phyloP scores from a whole-genome alignment of 225 moss, liverwort and hornwort genomes.

The Asterella californica region DNA sequence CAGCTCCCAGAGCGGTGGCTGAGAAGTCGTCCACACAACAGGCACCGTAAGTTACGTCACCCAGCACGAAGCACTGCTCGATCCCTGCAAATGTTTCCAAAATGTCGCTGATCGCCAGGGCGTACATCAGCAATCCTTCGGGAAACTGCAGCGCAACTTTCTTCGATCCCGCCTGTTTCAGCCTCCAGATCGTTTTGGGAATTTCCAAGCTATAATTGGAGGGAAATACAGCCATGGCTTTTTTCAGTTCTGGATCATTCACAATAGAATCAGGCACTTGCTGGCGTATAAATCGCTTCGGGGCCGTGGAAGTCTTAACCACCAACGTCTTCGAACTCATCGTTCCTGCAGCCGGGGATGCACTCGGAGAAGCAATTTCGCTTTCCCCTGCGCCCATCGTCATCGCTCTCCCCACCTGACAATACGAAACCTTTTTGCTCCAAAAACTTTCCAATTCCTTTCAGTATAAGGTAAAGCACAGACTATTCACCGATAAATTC shows the following conservation, averaged over 20 bases:
- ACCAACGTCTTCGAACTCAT: neutral
- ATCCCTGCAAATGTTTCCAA: constrained; percentile 82
- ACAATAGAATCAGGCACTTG: constrained; percentile 84
- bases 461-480: neutral
- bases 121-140: constrained; percentile 81
- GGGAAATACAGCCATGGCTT: constrained; percentile 67
- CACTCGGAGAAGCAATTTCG: neutral
- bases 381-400: neutral
- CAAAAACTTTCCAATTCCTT: neutral
- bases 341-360: neutral
- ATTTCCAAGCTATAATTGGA: constrained; percentile 85
- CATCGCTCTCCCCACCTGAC: neutral
- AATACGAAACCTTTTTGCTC: neutral
- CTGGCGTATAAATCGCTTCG: constrained; percentile 73
- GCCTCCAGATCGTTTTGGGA: constrained; percentile 92
- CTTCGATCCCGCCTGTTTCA: constrained; percentile 85
- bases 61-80: constrained; percentile 83
- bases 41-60: constrained; percentile 94
- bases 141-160: constrained; percentile 92
- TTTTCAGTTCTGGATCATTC: constrained; percentile 58
- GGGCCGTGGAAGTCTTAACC: constrained; percentile 15
- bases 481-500: neutral
- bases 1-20: constrained; percentile 73
- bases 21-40: constrained; percentile 98
- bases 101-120: constrained; percentile 88